Conservation (phyloP, 345 rosid genomes). For the Rhodomyrtus tomentosa region DNA sequence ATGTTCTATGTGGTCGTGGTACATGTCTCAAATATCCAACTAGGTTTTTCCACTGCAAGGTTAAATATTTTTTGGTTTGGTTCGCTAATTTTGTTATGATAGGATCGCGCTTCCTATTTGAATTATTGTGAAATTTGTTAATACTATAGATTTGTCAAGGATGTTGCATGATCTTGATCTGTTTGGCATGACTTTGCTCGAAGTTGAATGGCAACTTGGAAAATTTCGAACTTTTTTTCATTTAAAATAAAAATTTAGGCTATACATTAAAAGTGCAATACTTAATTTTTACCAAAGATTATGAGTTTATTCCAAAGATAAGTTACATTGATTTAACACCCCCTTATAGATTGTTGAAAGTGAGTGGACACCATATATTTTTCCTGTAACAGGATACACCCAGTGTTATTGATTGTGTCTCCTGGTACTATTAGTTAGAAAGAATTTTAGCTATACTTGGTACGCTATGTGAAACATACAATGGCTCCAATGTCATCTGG, state of each 20-base stretch:
- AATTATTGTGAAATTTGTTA: not conserved
- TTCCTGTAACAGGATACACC: not conserved
- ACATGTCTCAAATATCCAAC: not conserved
- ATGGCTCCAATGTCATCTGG: not conserved
- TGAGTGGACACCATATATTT: not conserved
- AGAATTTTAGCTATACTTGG: not conserved
- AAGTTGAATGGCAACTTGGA: not conserved
- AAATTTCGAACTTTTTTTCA: not conserved
- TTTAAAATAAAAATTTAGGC: not conserved
- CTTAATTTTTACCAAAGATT: not conserved
- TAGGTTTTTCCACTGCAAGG: not conserved
- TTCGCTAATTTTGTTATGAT: not conserved
- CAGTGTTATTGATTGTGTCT: not conserved
- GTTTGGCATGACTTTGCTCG: not conserved
- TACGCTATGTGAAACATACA: not conserved
- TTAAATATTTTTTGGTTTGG: not conserved
- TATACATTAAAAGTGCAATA: not conserved
- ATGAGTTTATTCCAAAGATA: not conserved
- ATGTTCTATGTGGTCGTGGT: not conserved
- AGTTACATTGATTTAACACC: not conserved
- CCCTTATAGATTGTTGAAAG: not conserved
- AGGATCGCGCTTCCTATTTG: not conserved
- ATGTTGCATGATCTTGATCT: not conserved
- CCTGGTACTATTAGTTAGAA: not conserved
- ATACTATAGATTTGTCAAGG: not conserved